These are phyloP conservation scores for Obelidium mucronatum DNA, from an alignment of 192 early-diverging fungal species.

Conservation along the genomic window DNA sequence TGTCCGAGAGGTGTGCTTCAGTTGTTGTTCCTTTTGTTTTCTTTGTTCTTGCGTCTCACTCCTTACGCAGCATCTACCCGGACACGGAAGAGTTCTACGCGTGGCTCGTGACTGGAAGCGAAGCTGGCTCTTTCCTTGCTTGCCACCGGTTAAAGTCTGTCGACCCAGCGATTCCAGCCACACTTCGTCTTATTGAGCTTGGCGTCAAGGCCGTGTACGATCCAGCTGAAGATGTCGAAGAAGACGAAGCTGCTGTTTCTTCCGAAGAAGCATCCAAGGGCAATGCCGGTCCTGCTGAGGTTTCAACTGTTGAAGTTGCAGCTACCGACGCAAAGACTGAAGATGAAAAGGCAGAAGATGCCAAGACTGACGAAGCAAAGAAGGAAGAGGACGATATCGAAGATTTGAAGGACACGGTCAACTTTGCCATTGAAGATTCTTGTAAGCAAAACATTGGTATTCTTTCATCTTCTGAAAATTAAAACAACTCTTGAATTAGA, in stretches of 20 bases:
- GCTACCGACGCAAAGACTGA: background rate
- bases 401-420: conserved; percentile 28
- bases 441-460: conserved; percentile 11
- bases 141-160: conserved; percentile 17
- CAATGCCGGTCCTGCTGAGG: background rate
- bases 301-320: background rate
- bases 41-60: no score
- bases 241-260: background rate
- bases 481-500: background rate
- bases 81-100: conserved; percentile 37
- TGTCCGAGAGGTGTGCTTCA: no score
- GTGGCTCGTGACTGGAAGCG: conserved; percentile 23
- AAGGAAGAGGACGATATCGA: conserved; percentile 15
- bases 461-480: background rate
- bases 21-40: no score
- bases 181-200: background rate
- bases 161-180: conserved; percentile 26
- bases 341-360: background rate
- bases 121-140: conserved; percentile 29
- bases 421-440: conserved; percentile 36
- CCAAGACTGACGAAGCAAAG: conserved; percentile 20
- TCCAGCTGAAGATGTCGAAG: conserved; percentile 25
- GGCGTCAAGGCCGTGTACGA: conserved; percentile 13
- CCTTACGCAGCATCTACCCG: conserved; percentile 38
- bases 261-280: background rate